Evolutionary conservation across 371 early-diverging fungal species (phyloP), one percentile per base, ranked within the genome.

Genomic region (Syncephalastrum sp.): DNA sequence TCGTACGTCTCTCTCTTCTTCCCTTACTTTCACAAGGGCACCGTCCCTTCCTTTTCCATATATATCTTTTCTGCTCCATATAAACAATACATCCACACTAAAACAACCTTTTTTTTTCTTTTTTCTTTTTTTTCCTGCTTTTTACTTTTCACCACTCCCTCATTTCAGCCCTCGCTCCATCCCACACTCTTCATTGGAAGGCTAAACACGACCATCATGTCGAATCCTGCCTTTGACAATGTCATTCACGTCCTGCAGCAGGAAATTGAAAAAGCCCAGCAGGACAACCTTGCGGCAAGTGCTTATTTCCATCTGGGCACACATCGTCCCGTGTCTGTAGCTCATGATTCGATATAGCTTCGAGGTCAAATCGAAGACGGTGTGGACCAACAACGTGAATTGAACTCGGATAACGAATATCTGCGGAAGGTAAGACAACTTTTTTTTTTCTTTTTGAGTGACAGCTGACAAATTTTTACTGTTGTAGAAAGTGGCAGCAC

Each of bases 381-480:
- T 21, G 57, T 45, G n/a, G 63, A 57, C 42, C 67, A 67, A 45
- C 67, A 66, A 47, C 63, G 56, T 47, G 69, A 64, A 24, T 42
- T 72, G 43, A 54, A 50, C 25, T 69, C 62, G 27, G 72, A 74
- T 29, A 68, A 71, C 48, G 66, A 69, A 13, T 77, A 77, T 60
- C 59, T 77, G n/a, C 61, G 63, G 60, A 69, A 74, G 54, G 77
- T 70, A 64, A 53, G 17, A 48, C 24, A 47, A 25, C 13, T 58
- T 38, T 51, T 50, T 46, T 55, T 45, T 52, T 50, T 42, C n/a
- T 29, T 44, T 12, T 27, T 48, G 24, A 50, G 14, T 50, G n/a
- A 7, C 13, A 14, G 23, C 13, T 53, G 42, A 41, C 38, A 14
- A 44, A 17, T 46, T 21, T 27, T 47, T 46, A 51, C 21, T 15